Evolutionary conservation across 106 monocot genomes (phyloP).

Genomic region (Chionographis japonica): DNA sequence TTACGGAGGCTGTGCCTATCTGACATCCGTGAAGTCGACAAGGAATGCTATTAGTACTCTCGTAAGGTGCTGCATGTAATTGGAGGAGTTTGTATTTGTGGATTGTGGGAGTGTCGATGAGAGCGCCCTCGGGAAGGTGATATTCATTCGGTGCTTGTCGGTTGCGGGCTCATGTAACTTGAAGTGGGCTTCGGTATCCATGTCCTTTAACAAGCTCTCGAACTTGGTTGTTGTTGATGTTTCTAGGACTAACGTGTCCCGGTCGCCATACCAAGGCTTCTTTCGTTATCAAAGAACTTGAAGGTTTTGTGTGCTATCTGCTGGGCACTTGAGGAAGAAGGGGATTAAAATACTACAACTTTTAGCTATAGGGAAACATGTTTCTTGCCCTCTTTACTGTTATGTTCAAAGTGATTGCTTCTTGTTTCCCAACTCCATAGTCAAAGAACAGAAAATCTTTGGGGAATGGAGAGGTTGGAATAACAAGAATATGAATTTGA

Average conservation of each 20-base stretch:
- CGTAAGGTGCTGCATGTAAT: conserved; percentile 30
- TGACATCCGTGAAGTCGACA: conserved; percentile 52
- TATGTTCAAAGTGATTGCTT: conserved; percentile 52
- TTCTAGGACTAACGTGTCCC: conserved; percentile 74
- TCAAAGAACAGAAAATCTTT: conserved; percentile 28
- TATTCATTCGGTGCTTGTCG: conserved; percentile 46
- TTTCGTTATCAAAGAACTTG: conserved; percentile 56
- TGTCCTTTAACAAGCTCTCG: conserved; percentile 43
- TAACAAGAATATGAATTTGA: conserved; percentile 32
- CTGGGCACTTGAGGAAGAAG: conserved; percentile 60
- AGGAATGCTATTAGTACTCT: conserved; percentile 39
- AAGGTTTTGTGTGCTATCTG: conserved; percentile 65
- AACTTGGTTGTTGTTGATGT: conserved; percentile 63
- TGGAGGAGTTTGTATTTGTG: conserved; percentile 55
- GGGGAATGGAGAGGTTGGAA: conserved; percentile 35
- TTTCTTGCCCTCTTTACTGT: conserved; percentile 53
- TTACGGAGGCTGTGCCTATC: conserved; percentile 51
- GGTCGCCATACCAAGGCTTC: conserved; percentile 35
- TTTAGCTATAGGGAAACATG: conserved; percentile 46
- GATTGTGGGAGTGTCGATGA: conserved; percentile 53
- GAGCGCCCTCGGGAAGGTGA: conserved; percentile 25
- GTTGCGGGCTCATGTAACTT: conserved; percentile 50
- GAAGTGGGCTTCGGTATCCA: conserved; percentile 57
- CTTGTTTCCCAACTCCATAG: conserved; percentile 26
- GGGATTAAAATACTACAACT: conserved; percentile 17